Base-by-base conservation (phyloP, 2,329 filamentous ascomycete species). In the Diaporthe destruens region DNA sequence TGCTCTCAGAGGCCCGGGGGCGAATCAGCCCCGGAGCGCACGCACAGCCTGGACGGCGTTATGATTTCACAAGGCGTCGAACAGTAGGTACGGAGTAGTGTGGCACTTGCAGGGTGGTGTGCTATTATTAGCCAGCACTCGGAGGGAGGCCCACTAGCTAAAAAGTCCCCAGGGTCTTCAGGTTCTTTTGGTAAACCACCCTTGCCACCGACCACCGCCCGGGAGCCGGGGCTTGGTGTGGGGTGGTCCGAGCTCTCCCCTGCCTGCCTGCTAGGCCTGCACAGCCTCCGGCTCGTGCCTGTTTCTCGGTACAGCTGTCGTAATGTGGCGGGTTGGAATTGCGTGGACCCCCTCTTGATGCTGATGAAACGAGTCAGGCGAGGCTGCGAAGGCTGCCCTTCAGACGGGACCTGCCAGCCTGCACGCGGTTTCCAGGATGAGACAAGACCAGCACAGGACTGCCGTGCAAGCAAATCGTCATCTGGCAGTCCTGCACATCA, bases 301-400 rank as follows among this genome's bases (percentile, higher is more conserved):
- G 47, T 42, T 18, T 23, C 9, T 18, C 42, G 29, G 47, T 32
- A 16, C 32, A 47, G 61, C 47, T 66, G 61, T 66, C 61, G 61
- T 66, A 53, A 57, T 70, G 68, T 70, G 68, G 68, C 68, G 56
- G 55, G 68, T 53, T 51, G 32, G 68, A 47, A 70, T 61, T 70
- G 55, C 68, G 68, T 53, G 68, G 55, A 32, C 29, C 49, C 67
- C 61, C 42, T 25, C 44, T 65, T 16, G 7, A 20, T 32, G 42
- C 25, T 25, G 61, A 53, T 66, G 61, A 66, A 66, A 66, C 61
- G 44, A 66, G 61, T 66, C 44, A 53, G 68, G 55, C 55, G 68
- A 53, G 67, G 32, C 54, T 57, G 11, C 18, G 47, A 55, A 53
- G 67, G 32, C 54, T 57, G 11, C 18, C 55, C 18, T 61, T 9